phyloP scores from a whole-genome alignment of 2,329 filamentous ascomycete genomes.

The Cordyceps cateniannulata region DNA sequence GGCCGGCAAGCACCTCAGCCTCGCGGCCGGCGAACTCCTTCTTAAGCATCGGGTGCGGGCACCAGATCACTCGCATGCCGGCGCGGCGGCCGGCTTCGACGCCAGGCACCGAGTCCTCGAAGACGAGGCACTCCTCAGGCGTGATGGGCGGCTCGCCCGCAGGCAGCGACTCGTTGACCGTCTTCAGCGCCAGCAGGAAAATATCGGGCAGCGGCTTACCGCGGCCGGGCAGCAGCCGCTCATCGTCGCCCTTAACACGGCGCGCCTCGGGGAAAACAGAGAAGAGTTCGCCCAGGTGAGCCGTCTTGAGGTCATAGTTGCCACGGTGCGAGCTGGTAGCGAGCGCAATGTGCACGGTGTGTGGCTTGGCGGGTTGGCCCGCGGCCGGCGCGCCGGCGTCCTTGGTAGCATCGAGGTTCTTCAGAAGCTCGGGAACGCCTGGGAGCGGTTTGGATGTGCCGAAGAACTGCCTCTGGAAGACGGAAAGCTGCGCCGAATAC shows the following conservation, averaged over 20 bases:
- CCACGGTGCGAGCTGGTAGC: constrained; percentile 69
- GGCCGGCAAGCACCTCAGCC: constrained; percentile 74
- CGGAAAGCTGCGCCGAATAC: constrained; percentile 53
- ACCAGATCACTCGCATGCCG: constrained; percentile 93
- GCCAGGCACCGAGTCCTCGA: constrained; percentile 90
- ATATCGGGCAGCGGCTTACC: constrained; percentile 96
- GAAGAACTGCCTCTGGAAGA: constrained; percentile 67
- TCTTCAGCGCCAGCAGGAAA: constrained; percentile 77
- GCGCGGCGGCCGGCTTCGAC: constrained; percentile 86
- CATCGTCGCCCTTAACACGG: constrained; percentile 79
- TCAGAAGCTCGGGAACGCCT: constrained; percentile 65
- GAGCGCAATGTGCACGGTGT: constrained; percentile 69
- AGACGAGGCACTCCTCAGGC: constrained; percentile 88
- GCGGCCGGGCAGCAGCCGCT: constrained; percentile 66
- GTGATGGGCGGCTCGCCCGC: constrained; percentile 57
- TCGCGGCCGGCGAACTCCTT: constrained; percentile 71
- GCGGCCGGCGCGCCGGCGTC: neutral
- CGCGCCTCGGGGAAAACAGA: constrained; percentile 61
- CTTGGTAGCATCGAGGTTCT: constrained; percentile 44
- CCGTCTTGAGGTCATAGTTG: constrained; percentile 75
- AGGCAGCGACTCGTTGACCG: constrained; percentile 69
- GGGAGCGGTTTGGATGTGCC: constrained; percentile 68
- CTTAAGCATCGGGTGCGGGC: constrained; percentile 73
- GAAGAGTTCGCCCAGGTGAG: constrained; percentile 52
- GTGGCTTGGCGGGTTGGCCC: constrained; percentile 5